These are phyloP conservation scores for Solanum virginianum DNA, from an alignment of 257 asterid genomes.

Conservation along the genomic window DNA sequence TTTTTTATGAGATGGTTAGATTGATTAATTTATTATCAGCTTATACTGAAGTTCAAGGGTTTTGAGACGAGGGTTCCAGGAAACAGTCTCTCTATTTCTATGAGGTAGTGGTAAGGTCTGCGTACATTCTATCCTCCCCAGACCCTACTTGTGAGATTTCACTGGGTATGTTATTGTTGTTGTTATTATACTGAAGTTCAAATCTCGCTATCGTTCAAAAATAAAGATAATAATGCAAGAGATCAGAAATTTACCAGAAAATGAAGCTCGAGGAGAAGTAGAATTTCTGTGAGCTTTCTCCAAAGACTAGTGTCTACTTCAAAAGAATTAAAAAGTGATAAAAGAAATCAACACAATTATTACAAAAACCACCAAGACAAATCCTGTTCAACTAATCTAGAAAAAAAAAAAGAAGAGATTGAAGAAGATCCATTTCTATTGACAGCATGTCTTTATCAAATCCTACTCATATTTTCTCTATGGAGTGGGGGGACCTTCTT, in stretches of 20 bases:
- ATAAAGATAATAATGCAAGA: background rate
- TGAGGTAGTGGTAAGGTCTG: too few species aligned
- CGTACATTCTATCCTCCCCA: too few species aligned
- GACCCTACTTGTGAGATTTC: too few species aligned
- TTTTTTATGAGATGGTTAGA: too few species aligned
- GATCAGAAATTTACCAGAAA: background rate
- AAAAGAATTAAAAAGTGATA: background rate
- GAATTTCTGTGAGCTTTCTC: background rate
- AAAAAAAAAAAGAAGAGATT: background rate
- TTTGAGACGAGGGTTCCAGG: too few species aligned
- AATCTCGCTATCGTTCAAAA: rapidly evolving
- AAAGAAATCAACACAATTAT: background rate
- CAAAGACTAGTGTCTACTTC: background rate
- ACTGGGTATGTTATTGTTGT: too few species aligned
- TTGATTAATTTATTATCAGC: too few species aligned
- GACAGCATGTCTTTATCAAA: background rate
- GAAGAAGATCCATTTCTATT: background rate
- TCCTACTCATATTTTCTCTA: background rate
- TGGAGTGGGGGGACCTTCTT: too few species aligned
- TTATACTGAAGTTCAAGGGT: too few species aligned
- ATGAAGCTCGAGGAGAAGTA: background rate
- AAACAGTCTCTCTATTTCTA: too few species aligned
- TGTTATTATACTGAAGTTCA: too few species aligned
- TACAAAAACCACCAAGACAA: background rate
- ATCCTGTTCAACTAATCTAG: background rate